Conservation (phyloP, 331 rosid genomes). For the Malus hybrid region DNA sequence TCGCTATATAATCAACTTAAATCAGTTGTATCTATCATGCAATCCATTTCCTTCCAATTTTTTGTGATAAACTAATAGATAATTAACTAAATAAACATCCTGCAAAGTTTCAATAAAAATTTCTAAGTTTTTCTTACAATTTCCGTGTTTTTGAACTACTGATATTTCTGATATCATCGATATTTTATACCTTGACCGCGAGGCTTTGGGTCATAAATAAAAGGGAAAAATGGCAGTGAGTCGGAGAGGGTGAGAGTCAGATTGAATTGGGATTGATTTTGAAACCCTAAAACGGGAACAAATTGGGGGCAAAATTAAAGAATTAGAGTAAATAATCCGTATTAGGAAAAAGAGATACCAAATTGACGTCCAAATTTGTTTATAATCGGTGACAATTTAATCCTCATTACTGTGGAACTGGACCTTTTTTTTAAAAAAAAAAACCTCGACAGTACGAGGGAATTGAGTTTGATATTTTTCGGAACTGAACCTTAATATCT, state of each 20-base stretch:
- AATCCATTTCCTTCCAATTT: no score
- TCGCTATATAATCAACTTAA: no score
- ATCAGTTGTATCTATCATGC: no score
- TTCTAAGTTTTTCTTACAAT: no score
- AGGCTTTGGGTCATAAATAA: background rate
- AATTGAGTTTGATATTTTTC: background rate
- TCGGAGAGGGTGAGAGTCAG: constrained; percentile 27
- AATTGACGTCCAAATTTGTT: background rate
- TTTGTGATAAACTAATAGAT: no score
- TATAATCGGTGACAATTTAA: background rate
- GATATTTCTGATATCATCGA: no score
- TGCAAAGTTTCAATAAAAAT: no score
- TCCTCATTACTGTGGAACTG: background rate
- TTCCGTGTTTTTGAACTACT: no score
- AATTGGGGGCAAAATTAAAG: constrained; percentile 3
- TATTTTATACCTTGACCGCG: no score
- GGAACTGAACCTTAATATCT: background rate
- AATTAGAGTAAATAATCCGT: background rate
- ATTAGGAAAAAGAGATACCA: background rate
- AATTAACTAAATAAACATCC: no score
- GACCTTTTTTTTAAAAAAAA: no score
- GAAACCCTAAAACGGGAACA: constrained; percentile 21
- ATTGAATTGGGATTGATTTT: background rate
- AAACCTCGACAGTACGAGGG: no score
- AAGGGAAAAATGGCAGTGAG: background rate